Evolutionary conservation across 208 protist genomes (phyloP), one percentile per base, ranked within the genome.

Genomic region (Acanthamoeba healyi): DNA sequence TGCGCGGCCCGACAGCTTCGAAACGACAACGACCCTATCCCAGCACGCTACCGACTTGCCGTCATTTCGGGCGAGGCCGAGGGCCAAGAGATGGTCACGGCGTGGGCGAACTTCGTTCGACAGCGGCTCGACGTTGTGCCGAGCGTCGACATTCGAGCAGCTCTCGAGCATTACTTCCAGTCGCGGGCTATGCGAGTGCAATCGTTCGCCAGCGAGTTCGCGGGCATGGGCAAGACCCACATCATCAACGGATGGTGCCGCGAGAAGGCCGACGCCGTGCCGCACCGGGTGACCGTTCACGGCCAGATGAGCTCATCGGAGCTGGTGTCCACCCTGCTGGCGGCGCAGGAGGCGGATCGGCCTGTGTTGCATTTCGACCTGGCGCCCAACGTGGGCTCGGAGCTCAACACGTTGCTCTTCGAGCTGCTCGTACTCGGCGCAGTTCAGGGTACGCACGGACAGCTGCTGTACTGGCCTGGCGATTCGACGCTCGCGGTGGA

Each of bases 191-290:
- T 70, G 38, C 46, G n/a, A 5, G 56, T 91, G 15, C 54, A 44
- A 0, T 63, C 84, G 40, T 91, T 91, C 34, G 38, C 29, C 22
- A 91, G 84, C 61, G 84, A 91, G 56, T 91, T 82, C 9, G 88
- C 88, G 7, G 88, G 88, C 46, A 81, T 74, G 63, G 88, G 88
- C 63, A 93, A 93, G 88, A 93, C 88, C 29, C 88, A 93, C 46
- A 38, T 46, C 40, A 93, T 93, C 88, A 5, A 56, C 24, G 34
- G 67, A 40, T 93, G 88, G 88, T 51, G 40, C 67, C 46, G 46
- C 29, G 2, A 17, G 22, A 26, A 81, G 34, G 38, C 88, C 5
- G 19, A 24, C 17, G 17, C 6, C 63, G 61, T 26, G 29, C 56
- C 49, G 6, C 34, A 29, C 88, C 29, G 46, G 34, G 44, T 93